These are phyloP conservation scores for Fusarium nygamai DNA, from an alignment of 2,329 filamentous ascomycete genomes.

Conservation along the genomic window DNA sequence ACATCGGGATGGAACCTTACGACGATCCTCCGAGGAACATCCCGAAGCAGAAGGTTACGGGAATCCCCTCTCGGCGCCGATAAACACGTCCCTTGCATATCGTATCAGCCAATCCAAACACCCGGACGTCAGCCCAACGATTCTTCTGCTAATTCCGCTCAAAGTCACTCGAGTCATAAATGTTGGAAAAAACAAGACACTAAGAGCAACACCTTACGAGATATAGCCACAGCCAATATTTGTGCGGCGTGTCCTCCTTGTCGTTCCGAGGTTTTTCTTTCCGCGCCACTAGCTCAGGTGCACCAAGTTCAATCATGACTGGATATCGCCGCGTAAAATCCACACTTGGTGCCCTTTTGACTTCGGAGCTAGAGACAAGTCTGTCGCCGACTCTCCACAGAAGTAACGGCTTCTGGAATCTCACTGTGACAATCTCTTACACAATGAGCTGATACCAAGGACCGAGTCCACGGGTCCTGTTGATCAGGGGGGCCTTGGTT, in stretches of 20 bases:
- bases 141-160: background rate
- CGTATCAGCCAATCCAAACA: background rate
- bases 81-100: background rate
- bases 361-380: background rate
- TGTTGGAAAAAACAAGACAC: background rate
- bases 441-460: slow-evolving; percentile 1
- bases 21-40: background rate
- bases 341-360: slow-evolving; percentile 4
- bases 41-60: background rate
- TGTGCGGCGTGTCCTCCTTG: background rate
- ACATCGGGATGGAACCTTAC: background rate
- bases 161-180: background rate
- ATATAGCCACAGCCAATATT: background rate
- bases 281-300: background rate
- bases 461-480: background rate
- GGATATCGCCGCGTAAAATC: background rate
- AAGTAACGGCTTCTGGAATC: background rate
- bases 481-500: background rate
- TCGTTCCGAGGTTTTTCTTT: background rate
- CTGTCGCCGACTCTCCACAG: background rate
- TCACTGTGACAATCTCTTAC: background rate
- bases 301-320: background rate
- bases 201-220: background rate
- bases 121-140: background rate
- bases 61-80: background rate